Evolutionary conservation across 352 stramenopile genomes (phyloP).

Genomic region (Blastocystis sp.): DNA sequence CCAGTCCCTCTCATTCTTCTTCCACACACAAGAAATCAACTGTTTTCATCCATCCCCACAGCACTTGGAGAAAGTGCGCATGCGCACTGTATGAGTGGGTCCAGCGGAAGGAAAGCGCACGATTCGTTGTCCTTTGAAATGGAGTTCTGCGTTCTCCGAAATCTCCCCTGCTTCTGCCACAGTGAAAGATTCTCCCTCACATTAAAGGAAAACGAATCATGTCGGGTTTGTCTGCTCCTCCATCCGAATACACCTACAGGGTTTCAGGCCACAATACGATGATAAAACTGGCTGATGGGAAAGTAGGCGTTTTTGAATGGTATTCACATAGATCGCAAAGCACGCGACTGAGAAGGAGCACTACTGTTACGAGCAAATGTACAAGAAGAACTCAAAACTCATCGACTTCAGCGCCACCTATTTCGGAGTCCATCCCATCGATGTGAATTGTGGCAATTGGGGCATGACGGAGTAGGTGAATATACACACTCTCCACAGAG

Average conservation of each 20-base stretch:
- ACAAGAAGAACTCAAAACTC: slow-evolving; percentile 29
- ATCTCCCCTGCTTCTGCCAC: too few species aligned
- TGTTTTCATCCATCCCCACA: too few species aligned
- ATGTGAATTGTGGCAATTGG: background rate
- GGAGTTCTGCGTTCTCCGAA: too few species aligned
- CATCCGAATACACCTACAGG: slow-evolving; percentile 20
- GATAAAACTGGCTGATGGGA: slow-evolving; percentile 53
- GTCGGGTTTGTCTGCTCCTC: background rate
- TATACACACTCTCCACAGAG: background rate
- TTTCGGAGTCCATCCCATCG: slow-evolving; percentile 25
- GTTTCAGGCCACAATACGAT: slow-evolving; percentile 63
- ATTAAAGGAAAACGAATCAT: background rate
- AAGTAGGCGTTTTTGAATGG: background rate
- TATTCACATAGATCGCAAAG: slow-evolving; percentile 61
- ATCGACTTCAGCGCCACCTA: slow-evolving; percentile 40
- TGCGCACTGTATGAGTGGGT: too few species aligned
- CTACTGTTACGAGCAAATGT: slow-evolving; percentile 54
- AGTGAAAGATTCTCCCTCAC: background rate
- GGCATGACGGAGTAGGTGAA: background rate
- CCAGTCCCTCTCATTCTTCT: background rate
- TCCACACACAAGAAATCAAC: too few species aligned
- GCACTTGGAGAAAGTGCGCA: too few species aligned
- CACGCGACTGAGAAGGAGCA: slow-evolving; percentile 51
- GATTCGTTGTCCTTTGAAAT: too few species aligned
- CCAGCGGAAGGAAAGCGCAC: too few species aligned